Evolutionary conservation across 1,284 basidiomycete species (phyloP), one percentile per base, ranked within the genome.

Genomic region (Cryptococcus deneoformans): DNA sequence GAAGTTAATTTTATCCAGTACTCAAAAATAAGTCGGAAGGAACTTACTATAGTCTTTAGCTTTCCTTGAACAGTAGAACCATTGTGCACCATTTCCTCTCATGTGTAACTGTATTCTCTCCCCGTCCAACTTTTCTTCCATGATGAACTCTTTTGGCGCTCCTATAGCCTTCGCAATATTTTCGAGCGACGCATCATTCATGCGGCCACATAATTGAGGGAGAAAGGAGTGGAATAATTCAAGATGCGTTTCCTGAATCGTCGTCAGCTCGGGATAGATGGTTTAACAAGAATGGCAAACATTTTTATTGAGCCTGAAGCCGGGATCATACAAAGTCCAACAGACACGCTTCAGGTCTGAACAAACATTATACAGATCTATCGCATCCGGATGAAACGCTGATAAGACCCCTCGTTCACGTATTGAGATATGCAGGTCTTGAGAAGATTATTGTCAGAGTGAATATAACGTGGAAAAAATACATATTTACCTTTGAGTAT

Each of bases 61-160:
- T 70, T 95, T 95, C 71, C 92, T 84, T 8, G 92, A 96, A 69
- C 87, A 93, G 70, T 94, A 97, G 66, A 88, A 90, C 72, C 89
- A 97, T 70, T 90, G 86, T 0, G 72, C 67, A 3, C 72, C 73
- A 58, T 89, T 87, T 2, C 88, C 90, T 50, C 87, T 82, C 76
- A 90, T 95, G 70, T 98, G 94, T 51, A 98, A 68, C 72, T 97
- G 94, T 76, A 97, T 92, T 35, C 94, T 81, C 73, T 98, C 93
- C 1, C 93, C 93, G 69, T 98, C 93, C 1, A 96, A 82, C 73
- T 97, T 98, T 79, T 98, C 94, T 72, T 97, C 93, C 48, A 98
- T 89, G 61, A 92, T 80, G 72, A 96, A 96, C 51, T 79, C 76
- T n/a, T 70, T 82, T 65, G 44, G 69, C 1, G 84, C 85, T 24